Evolutionary conservation across 2,329 filamentous ascomycete species (phyloP), one percentile per base, ranked within the genome.

Genomic region (Fonsecaea monophora): DNA sequence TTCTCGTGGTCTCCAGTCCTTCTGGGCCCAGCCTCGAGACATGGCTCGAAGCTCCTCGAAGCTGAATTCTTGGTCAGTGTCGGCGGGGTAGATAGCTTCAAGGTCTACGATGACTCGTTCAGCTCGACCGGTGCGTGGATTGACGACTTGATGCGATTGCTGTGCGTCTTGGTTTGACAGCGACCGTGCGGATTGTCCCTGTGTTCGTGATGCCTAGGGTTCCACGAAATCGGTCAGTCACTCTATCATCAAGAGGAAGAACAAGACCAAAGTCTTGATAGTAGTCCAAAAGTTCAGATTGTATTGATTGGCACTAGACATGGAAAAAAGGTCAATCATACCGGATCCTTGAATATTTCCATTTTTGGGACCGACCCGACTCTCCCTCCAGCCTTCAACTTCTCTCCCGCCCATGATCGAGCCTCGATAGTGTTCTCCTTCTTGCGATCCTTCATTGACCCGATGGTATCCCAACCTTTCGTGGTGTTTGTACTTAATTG

Each of bases 261-360:
- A 32, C 38, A 34, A 45, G 42, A 60, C 25, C 12, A 18, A 32
- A 37, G 53, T 18, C 54, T 18, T 35, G 32, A 8, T 42, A n/a
- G 7, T 45, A 18, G 32, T 53, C 30, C 38, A 58, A 40, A 48
- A 57, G 56, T 66, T 65, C 37, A 59, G 62, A 64, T 65, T 40
- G 53, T 62, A 45, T 67, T 68, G 45, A 60, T 48, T 50, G 25
- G 40, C 57, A 48, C 64, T 67, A 69, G 61, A 66, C 62, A 70
- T 78, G 78, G 38, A 73, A 77, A 81, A 80, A 80, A 79, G 74
- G 75, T 76, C 74, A 75, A 77, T 85, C 92, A 90, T 90, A 99
- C 95, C 91, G 91, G 84, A 84, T 99, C 95, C 84, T 92, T 94
- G 84, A 97, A 99, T 54, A 99, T 87, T 75, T 90, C 84, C 89